These are phyloP conservation scores for Erythrophleum ivorense DNA, from an alignment of 331 rosid genomes.

Conservation along the genomic window DNA sequence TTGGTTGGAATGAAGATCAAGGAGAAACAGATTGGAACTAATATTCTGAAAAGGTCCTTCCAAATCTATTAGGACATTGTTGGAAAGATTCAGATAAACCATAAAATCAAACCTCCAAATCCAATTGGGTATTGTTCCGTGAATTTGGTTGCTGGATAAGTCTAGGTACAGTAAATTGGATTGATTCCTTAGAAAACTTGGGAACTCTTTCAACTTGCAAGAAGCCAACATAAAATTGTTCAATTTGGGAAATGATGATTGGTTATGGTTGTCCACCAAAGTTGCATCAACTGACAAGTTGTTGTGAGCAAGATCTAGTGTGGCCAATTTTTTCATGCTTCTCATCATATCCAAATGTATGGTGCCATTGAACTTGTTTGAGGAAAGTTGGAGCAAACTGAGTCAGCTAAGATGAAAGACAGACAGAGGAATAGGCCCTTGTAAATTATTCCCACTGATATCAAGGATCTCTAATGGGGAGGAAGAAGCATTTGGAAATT, in stretches of 20 bases:
- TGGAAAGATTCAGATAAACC: neutral
- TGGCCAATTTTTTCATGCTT: constrained; percentile 17
- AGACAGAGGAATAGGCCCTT: constrained; percentile 43
- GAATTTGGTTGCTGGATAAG: constrained; percentile 36
- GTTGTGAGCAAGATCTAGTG: constrained; percentile 49
- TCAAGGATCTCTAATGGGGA: constrained; percentile 42
- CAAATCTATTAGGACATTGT: neutral
- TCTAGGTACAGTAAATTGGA: neutral
- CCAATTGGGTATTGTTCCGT: constrained; percentile 34
- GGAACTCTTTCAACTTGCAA: constrained; percentile 32
- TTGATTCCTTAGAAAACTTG: constrained; percentile 33
- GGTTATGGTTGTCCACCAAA: neutral
- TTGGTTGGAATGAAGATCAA: constrained; percentile 39
- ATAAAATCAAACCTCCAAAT: neutral
- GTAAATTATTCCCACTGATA: constrained; percentile 38
- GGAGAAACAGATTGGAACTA: neutral
- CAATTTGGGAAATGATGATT: constrained; percentile 25
- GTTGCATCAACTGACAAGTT: constrained; percentile 17
- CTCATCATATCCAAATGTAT: neutral
- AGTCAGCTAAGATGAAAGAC: constrained; percentile 35
- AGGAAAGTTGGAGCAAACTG: constrained; percentile 29
- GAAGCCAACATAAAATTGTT: neutral
- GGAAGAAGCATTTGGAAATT: constrained; percentile 14
- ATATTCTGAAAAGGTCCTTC: neutral
- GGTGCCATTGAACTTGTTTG: constrained; percentile 50